Conservation (phyloP, 768 basidiomycete genomes). For the Sutorius australiensis region DNA sequence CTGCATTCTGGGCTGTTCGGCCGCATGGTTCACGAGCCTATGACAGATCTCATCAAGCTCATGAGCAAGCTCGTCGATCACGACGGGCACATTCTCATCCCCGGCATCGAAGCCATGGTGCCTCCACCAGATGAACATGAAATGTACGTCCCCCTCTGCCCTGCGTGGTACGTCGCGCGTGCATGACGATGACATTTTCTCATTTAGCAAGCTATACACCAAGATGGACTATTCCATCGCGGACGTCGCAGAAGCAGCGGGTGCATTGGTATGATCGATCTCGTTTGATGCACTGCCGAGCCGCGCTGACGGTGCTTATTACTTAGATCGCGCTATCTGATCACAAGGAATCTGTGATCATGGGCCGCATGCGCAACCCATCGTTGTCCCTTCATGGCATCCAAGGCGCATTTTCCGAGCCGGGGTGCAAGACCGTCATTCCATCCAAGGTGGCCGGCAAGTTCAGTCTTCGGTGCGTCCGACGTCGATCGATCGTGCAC, state of each 20-base stretch:
- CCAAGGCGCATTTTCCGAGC: slow-evolving; percentile 86
- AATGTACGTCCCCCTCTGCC: slow-evolving; percentile 38
- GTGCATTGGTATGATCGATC: slow-evolving; percentile 42
- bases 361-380: slow-evolving; percentile 92
- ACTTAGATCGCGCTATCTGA: slow-evolving; percentile 65
- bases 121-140: slow-evolving; percentile 69
- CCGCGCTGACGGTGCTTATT: neutral
- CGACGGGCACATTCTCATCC: slow-evolving; percentile 80
- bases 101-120: slow-evolving; percentile 86
- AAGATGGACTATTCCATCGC: slow-evolving; percentile 65
- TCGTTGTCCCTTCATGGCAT: slow-evolving; percentile 92
- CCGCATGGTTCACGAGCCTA: slow-evolving; percentile 80
- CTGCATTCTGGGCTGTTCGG: slow-evolving; percentile 90
- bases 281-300: neutral
- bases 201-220: slow-evolving; percentile 60
- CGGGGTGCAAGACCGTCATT: slow-evolving; percentile 89
- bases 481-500: neutral
- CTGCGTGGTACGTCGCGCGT: neutral
- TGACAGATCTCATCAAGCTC: slow-evolving; percentile 86
- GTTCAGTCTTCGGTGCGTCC: slow-evolving; percentile 82
- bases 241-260: slow-evolving; percentile 75
- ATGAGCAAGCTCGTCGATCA: slow-evolving; percentile 82
- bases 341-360: slow-evolving; percentile 76
- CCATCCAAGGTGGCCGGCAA: slow-evolving; percentile 87
- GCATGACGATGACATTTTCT: neutral